Base-by-base conservation (phyloP, 169 alveolate genomes). In the Plasmodium knowlesi region DNA sequence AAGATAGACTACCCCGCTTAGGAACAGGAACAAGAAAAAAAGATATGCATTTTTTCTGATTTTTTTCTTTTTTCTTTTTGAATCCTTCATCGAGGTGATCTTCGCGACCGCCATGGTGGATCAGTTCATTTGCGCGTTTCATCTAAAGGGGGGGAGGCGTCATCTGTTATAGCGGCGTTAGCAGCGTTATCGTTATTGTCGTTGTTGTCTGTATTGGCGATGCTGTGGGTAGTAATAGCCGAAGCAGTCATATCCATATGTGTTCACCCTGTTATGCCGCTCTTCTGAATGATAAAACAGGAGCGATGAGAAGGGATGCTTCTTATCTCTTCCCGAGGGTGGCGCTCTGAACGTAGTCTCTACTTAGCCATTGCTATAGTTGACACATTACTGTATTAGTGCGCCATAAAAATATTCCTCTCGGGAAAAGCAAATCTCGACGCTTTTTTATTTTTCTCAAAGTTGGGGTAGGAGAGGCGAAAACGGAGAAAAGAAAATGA, bases 21-120 rank as follows among this genome's bases (percentile, higher is more conserved):
- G 76, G 34, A 83, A 85, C 41, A 85, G 22, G 25, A 85, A 74
- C 78, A 67, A 41, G 78, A 85, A 32, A 30, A 85, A 34, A 74
- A 46, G 34, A 43, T 14, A 85, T 22, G 39, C 39, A 8, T 32
- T 67, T 2, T 85, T 74, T 53, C 67, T 25, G 25, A 19, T 32
- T 39, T 85, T 85, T 61, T 61, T 61, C 19, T 19, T 61, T 83
- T 83, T 83, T 83, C 32, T 70, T 83, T 71, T 67, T 41, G 28
- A 43, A 53, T 57, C 79, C 34, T 41, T 73, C 80, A 85, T 50
- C 28, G 9, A 57, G 61, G 57, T 74, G 85, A 32, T 73, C 72
- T 25, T 19, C 78, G 37, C 5, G 53, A 54, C 16, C 61, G 57
- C 32, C 74, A 61, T 76, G 61, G 12, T 8, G 37, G 57, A 43